Conservation (phyloP, 2,329 filamentous ascomycete genomes). For the Eutypella sp. region DNA sequence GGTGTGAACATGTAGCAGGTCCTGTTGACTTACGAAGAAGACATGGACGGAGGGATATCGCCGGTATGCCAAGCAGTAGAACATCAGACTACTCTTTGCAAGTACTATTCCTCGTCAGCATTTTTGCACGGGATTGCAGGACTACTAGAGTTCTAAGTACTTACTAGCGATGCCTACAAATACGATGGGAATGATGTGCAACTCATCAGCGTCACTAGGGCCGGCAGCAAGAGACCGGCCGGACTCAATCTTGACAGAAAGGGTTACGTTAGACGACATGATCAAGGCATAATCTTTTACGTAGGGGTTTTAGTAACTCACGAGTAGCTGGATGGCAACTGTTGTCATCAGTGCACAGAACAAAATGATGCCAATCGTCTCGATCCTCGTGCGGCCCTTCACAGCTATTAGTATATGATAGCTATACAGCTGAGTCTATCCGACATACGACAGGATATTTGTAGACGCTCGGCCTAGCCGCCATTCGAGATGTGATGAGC, state of each 20-base stretch:
- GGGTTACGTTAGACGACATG: constrained; percentile 15
- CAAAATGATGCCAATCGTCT: constrained; percentile 61
- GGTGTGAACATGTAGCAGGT: too few relatives aligned
- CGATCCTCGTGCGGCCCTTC: constrained; percentile 54
- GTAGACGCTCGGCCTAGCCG: constrained; percentile 54
- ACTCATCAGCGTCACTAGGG: constrained; percentile 33
- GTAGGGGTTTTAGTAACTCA: constrained; percentile 25
- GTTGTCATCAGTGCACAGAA: constrained; percentile 65
- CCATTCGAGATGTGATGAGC: constrained; percentile 54
- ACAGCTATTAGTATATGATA: constrained; percentile 6
- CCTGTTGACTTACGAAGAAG: constrained; percentile 43
- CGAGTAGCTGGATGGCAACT: constrained; percentile 57
- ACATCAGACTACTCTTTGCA: constrained; percentile 46
- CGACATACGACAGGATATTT: constrained; percentile 55
- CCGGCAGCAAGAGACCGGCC: constrained; percentile 45
- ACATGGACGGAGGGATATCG: constrained; percentile 51
- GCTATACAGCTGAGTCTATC: constrained; percentile 1
- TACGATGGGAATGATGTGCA: constrained; percentile 49
- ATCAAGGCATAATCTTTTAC: constrained; percentile 6
- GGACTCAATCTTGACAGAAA: constrained; percentile 43
- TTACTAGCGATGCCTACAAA: constrained; percentile 51
- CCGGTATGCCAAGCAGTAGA: constrained; percentile 49
- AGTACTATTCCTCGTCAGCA: constrained; percentile 33
- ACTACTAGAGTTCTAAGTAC: constrained; percentile 14
- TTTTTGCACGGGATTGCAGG: neutral